These are phyloP conservation scores for Thuja plicata DNA, from an alignment of 83 land plant species.

Conservation along the genomic window DNA sequence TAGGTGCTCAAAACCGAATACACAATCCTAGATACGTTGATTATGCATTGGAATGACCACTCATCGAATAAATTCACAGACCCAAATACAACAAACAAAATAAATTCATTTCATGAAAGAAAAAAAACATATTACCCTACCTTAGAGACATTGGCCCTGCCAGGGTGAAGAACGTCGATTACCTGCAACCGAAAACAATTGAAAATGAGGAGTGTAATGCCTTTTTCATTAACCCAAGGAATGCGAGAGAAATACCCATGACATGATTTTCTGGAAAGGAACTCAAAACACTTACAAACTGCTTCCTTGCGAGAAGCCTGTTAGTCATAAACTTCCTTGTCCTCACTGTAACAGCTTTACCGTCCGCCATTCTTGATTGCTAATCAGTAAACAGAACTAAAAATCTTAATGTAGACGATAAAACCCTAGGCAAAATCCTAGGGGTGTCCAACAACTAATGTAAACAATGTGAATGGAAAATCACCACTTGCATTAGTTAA, in stretches of 20 bases:
- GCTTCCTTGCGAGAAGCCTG: constrained; percentile 57
- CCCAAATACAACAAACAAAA: neutral
- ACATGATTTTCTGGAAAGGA: neutral
- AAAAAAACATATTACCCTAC: constrained; percentile 20
- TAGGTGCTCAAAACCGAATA: neutral
- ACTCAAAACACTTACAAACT: constrained; percentile 38
- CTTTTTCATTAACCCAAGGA: neutral
- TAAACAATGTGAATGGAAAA: no score
- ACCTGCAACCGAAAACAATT: constrained; percentile 28
- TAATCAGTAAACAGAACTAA: no score
- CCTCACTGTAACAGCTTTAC: constrained; percentile 54
- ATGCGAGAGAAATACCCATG: neutral
- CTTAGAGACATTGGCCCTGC: constrained; percentile 82
- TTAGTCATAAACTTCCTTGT: constrained; percentile 73
- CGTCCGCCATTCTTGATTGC: constrained; percentile 47
- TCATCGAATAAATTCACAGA: neutral
- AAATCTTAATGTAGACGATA: no score
- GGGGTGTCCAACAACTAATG: no score
- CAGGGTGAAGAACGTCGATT: constrained; percentile 79
- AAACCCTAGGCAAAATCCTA: no score
- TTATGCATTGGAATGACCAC: neutral
- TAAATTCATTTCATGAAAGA: neutral
- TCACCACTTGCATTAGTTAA: no score
- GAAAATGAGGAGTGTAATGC: neutral
- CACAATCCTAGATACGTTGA: neutral